Conservation (phyloP, 805 yeast genomes). For the Debaryomyces hansenii region DNA sequence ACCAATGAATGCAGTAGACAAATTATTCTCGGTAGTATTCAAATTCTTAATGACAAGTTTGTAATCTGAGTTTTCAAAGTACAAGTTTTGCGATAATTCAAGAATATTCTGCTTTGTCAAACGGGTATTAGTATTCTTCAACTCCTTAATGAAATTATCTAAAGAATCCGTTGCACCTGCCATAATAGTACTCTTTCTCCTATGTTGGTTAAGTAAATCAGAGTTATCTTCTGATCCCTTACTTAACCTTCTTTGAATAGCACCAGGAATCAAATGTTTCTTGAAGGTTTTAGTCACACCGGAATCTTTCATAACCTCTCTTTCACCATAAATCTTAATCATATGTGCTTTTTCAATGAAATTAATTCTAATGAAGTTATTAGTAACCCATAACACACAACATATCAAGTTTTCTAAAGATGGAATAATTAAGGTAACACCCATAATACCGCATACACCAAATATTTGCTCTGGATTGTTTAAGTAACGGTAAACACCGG, state of each 20-base stretch:
- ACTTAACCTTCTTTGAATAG: conserved; percentile 32
- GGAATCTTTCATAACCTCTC: conserved; percentile 54
- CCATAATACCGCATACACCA: conserved; percentile 82
- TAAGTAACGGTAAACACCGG: conserved; percentile 79
- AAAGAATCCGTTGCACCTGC: conserved; percentile 41
- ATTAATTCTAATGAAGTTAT: conserved; percentile 65
- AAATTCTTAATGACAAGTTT: conserved; percentile 25
- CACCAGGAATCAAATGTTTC: conserved; percentile 42
- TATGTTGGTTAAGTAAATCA: conserved; percentile 21
- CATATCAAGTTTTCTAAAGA: conserved; percentile 53
- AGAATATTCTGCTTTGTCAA: conserved; percentile 34
- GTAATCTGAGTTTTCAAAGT: conserved; percentile 38
- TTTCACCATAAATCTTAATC: conserved; percentile 71
- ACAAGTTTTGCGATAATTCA: conserved; percentile 40
- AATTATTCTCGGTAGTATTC: conserved; percentile 5
- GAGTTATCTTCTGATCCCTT: conserved; percentile 11
- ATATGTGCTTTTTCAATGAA: conserved; percentile 78
- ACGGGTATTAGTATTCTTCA: conserved; percentile 33
- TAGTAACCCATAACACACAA: conserved; percentile 57
- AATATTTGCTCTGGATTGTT: conserved; percentile 80
- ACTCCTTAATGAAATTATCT: conserved; percentile 46
- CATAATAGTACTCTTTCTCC: conserved; percentile 39
- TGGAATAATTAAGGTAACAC: conserved; percentile 60
- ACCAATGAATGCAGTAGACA: conserved; percentile 39
- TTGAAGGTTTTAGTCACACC: conserved; percentile 46